Evolutionary conservation across 345 rosid species (phyloP).

Genomic region (Salix purpurea): DNA sequence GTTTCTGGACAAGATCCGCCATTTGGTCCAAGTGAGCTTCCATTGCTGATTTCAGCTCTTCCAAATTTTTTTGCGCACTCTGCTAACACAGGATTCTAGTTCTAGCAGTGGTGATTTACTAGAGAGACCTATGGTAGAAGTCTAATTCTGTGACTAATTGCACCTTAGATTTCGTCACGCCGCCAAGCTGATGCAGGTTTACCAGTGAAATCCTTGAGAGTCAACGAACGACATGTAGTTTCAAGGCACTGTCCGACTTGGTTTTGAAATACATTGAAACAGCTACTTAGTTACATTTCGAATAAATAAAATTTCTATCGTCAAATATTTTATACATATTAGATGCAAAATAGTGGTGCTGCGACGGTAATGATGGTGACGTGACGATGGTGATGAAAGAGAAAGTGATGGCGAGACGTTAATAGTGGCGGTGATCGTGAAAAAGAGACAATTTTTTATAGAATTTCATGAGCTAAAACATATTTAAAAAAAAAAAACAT

Average conservation of each 20-base stretch:
- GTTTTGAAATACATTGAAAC: background rate
- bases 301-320: too few relatives aligned
- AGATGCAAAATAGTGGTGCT: too few relatives aligned
- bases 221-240: background rate
- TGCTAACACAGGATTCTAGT: background rate
- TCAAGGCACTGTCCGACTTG: background rate
- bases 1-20: slow-evolving; percentile 79
- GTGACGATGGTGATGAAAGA: too few relatives aligned
- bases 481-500: too few relatives aligned
- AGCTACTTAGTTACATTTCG: too few relatives aligned
- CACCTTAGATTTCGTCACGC: background rate
- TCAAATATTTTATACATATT: too few relatives aligned
- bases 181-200: background rate
- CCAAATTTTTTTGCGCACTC: slow-evolving; percentile 42
- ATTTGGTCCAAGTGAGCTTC: slow-evolving; percentile 72
- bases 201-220: background rate
- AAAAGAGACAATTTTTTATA: too few relatives aligned
- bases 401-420: too few relatives aligned
- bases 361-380: too few relatives aligned
- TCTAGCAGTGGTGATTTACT: background rate
- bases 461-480: too few relatives aligned
- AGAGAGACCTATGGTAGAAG: background rate
- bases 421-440: too few relatives aligned
- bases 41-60: slow-evolving; percentile 61
- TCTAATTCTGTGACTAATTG: too few relatives aligned